phyloP scores from a whole-genome alignment of 1,284 basidiomycete species.

The Inonotus hispidus region DNA sequence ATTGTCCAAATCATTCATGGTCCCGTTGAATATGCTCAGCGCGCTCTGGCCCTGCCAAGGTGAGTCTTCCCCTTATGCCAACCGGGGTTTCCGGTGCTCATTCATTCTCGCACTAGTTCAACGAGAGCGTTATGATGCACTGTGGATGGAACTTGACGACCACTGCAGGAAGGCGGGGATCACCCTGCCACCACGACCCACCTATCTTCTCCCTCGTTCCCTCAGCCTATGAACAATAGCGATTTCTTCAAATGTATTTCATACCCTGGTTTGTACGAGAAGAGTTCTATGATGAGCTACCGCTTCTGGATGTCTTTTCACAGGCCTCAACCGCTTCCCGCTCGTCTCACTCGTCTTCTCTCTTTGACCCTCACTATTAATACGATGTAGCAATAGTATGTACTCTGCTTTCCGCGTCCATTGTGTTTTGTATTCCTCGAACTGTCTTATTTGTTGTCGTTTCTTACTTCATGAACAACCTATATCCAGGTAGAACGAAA shows the following conservation, averaged over 20 bases:
- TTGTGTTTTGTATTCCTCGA: not conserved
- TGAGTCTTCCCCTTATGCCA: conserved; percentile 24
- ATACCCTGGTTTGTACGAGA: not conserved
- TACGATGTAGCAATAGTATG: conserved; percentile 1
- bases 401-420: not conserved
- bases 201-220: conserved; percentile 9
- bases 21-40: conserved; percentile 60
- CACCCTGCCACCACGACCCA: conserved; percentile 17
- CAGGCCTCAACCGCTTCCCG: too few relatives aligned
- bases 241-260: not conserved
- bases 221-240: not conserved
- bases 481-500: not conserved
- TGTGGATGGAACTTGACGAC: conserved; percentile 21
- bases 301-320: not conserved
- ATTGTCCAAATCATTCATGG: conserved; percentile 58
- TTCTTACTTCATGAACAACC: not conserved
- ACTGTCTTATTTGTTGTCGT: not conserved
- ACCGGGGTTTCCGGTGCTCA: not conserved
- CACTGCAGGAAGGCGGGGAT: conserved; percentile 21
- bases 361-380: not conserved
- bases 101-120: conserved; percentile 17
- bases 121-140: conserved; percentile 18
- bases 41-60: conserved; percentile 66
- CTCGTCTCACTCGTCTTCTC: not conserved
- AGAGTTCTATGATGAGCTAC: too few relatives aligned